These are phyloP conservation scores for Venturia nashicola DNA, from an alignment of 2,329 filamentous ascomycete genomes.

Conservation along the genomic window DNA sequence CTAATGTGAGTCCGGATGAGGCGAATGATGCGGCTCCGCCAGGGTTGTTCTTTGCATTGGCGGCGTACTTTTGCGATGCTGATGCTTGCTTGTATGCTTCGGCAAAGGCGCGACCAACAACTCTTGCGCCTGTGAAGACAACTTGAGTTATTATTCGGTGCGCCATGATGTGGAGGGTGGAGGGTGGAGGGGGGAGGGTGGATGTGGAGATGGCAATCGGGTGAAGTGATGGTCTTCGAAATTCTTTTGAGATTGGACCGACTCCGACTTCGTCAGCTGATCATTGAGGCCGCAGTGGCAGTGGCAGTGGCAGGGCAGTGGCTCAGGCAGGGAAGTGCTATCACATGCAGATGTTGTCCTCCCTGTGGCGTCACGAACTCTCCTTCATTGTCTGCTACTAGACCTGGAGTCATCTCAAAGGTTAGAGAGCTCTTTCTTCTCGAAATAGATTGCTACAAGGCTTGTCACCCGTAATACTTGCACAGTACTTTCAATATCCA, in stretches of 20 bases:
- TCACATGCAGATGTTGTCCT: neutral
- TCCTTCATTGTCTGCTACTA: neutral
- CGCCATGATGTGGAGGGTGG: conserved; percentile 43
- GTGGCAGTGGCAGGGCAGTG: too few species aligned
- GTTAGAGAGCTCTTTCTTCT: neutral
- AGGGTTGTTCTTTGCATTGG: conserved; percentile 53
- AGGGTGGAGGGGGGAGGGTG: too few species aligned
- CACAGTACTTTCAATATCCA: too few species aligned
- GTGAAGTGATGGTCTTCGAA: neutral
- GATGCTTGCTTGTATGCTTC: conserved; percentile 95
- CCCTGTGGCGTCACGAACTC: neutral
- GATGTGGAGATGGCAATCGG: neutral
- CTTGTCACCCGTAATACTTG: neutral
- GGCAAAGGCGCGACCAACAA: conserved; percentile 81
- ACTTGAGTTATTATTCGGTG: conserved; percentile 92
- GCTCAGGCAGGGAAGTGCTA: neutral
- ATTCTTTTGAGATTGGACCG: neutral
- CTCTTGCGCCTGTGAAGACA: conserved; percentile 78
- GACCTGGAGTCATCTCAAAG: neutral
- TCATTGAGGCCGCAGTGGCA: too few species aligned
- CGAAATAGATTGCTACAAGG: neutral
- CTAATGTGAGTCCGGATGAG: conserved; percentile 71
- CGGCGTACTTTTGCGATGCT: conserved; percentile 71
- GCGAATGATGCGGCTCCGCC: conserved; percentile 41
- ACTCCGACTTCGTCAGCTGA: too few species aligned